Percentiles rank a stretch among this genome's conserved stretches.
These are phyloP conservation scores for Fusarium metavorans DNA, from an alignment of 2,329 filamentous ascomycete genomes.

Conservation along the genomic window DNA sequence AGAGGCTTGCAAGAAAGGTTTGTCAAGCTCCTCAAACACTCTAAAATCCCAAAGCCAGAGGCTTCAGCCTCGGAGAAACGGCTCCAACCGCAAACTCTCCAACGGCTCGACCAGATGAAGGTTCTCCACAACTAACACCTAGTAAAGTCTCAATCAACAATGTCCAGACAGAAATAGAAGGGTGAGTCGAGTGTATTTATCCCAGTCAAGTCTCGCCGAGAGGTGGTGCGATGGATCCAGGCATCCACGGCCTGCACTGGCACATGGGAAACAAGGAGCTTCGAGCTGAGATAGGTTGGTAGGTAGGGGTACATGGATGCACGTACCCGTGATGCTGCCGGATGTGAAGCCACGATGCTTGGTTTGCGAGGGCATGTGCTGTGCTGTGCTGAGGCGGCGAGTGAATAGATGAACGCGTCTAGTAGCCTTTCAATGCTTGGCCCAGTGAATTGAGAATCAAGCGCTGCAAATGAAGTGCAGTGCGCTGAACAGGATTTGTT, in stretches of 20 bases:
- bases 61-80: conserved; percentile 6
- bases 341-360: neutral
- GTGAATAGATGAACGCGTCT: neutral
- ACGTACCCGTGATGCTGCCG: conserved; percentile 26
- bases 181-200: conserved; percentile 4
- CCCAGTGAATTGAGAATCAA: neutral
- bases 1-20: neutral
- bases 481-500: conserved; percentile 1
- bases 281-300: neutral
- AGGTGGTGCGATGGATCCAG: conserved; percentile 21
- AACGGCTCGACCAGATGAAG: conserved; percentile 19
- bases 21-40: neutral
- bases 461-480: conserved; percentile 13
- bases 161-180: neutral
- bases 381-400: neutral
- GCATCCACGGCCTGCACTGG: conserved; percentile 23
- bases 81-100: conserved; percentile 13
- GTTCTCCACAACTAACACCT: conserved; percentile 10
- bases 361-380: neutral
- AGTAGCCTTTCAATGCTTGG: neutral
- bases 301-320: conserved; percentile 13
- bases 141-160: conserved; percentile 27
- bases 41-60: neutral
- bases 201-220: conserved; percentile 22
- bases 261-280: conserved; percentile 14